Evolutionary conservation across 2,329 filamentous ascomycete species (phyloP).

Genomic region (Seiridium cupressi): DNA sequence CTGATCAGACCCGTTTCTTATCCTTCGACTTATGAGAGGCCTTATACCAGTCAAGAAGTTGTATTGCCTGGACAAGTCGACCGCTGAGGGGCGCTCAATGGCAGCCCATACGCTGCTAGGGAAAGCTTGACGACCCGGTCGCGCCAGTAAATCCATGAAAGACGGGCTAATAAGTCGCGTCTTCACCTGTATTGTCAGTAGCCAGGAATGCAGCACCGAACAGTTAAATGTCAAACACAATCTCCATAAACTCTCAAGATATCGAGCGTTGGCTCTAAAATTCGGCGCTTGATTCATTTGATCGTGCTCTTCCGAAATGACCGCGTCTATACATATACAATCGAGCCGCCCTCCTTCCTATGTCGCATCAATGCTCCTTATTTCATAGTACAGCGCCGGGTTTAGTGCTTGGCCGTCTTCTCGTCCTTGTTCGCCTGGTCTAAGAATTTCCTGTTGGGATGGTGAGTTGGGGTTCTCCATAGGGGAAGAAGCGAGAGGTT

Average conservation of each 20-base stretch:
- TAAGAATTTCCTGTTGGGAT: constrained; percentile 42
- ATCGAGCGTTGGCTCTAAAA: not conserved
- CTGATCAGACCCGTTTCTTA: too few species aligned
- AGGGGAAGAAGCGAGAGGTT: constrained; percentile 12
- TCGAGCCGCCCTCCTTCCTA: constrained; percentile 3
- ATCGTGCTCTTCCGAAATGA: constrained; percentile 5
- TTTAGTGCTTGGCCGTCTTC: constrained; percentile 41
- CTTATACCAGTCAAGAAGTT: too few species aligned
- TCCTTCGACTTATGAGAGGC: too few species aligned
- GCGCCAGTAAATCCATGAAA: too few species aligned
- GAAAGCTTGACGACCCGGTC: too few species aligned
- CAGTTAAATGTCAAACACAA: too few species aligned
- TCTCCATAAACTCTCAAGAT: not conserved
- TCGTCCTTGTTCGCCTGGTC: constrained; percentile 39
- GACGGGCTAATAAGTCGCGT: too few species aligned
- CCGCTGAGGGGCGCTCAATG: too few species aligned
- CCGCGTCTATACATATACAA: constrained; percentile 14
- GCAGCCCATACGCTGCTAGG: too few species aligned
- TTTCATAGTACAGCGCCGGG: constrained; percentile 4
- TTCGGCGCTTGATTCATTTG: constrained; percentile 5
- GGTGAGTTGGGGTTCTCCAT: constrained; percentile 13
- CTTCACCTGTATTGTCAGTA: too few species aligned
- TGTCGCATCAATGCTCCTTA: constrained; percentile 4
- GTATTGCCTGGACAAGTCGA: too few species aligned
- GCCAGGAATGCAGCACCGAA: too few species aligned